Evolutionary conservation across 2,329 filamentous ascomycete species (phyloP).

Genomic region (Aureobasidium melanogenum): DNA sequence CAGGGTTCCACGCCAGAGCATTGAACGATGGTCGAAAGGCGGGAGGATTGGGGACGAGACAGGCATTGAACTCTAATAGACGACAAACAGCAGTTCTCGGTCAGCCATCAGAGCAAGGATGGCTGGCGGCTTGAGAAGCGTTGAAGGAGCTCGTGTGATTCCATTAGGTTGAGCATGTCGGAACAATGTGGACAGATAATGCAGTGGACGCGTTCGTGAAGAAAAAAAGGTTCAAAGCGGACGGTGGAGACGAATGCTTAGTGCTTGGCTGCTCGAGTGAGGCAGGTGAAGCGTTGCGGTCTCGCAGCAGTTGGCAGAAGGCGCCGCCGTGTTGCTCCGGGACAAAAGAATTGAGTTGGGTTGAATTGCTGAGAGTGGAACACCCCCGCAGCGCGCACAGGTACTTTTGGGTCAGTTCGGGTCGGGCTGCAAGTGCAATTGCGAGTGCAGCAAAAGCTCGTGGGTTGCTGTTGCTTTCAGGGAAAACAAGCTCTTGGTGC

Average conservation of each 20-base stretch:
- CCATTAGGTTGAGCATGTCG: neutral
- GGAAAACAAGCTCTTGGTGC: slow-evolving; percentile 7
- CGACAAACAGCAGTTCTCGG: neutral
- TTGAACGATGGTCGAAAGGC: neutral
- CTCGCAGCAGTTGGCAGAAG: neutral
- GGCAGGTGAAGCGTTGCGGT: neutral
- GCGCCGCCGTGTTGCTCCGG: neutral
- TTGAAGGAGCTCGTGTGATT: neutral
- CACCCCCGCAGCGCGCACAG: neutral
- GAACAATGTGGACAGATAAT: neutral
- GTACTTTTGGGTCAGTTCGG: neutral
- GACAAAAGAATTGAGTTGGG: neutral
- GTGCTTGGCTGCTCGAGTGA: neutral
- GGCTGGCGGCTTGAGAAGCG: neutral
- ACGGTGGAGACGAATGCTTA: slow-evolving; percentile 4
- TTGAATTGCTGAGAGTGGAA: slow-evolving; percentile 1
- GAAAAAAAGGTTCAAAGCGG: slow-evolving; percentile 4
- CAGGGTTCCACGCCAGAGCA: neutral
- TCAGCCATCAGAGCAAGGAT: neutral
- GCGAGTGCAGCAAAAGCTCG: neutral
- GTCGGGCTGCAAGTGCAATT: neutral
- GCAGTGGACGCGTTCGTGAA: neutral
- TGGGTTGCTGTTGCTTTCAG: neutral
- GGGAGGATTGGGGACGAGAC: neutral
- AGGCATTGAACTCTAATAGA: slow-evolving; percentile 6